phyloP scores from a whole-genome alignment of 2,329 filamentous ascomycete species.

The Massarina eburnea region DNA sequence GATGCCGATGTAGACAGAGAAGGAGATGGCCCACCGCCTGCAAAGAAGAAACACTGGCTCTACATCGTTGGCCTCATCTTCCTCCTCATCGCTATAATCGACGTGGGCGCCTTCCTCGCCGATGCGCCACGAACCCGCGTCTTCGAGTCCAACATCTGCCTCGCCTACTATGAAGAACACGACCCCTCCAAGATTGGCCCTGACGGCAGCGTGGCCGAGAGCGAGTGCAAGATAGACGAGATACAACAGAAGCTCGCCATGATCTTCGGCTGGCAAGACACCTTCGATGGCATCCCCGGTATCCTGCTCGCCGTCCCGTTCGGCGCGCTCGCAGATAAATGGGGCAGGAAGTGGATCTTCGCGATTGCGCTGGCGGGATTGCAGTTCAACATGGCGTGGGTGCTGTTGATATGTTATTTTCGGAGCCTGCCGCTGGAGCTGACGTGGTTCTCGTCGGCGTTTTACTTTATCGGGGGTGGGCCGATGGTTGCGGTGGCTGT shows the following conservation, averaged over 20 bases:
- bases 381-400: constrained; percentile 34
- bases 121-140: constrained; percentile 51
- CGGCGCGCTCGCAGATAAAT: constrained; percentile 52
- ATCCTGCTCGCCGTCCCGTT: constrained; percentile 53
- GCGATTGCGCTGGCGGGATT: constrained; percentile 47
- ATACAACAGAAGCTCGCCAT: constrained; percentile 54
- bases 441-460: constrained; percentile 52
- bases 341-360: constrained; percentile 51
- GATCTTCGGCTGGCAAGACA: constrained; percentile 52
- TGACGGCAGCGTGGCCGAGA: constrained; percentile 49
- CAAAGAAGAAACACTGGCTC: constrained; percentile 35
- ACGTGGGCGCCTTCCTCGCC: constrained; percentile 49
- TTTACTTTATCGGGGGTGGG: constrained; percentile 52
- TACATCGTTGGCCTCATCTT: constrained; percentile 39
- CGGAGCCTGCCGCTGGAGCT: constrained; percentile 47
- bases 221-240: constrained; percentile 52
- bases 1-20: constrained; percentile 7
- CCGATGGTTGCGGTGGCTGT: constrained; percentile 51
- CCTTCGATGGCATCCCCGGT: constrained; percentile 48
- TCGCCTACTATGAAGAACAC: constrained; percentile 45
- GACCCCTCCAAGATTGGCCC: constrained; percentile 48
- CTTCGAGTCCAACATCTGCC: constrained; percentile 53
- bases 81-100: constrained; percentile 48
- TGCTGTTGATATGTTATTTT: constrained; percentile 39
- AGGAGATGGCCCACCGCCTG: not conserved